These are phyloP conservation scores for Blastobotrys petasosporus DNA, from an alignment of 1,139 yeast species.

Conservation along the genomic window DNA sequence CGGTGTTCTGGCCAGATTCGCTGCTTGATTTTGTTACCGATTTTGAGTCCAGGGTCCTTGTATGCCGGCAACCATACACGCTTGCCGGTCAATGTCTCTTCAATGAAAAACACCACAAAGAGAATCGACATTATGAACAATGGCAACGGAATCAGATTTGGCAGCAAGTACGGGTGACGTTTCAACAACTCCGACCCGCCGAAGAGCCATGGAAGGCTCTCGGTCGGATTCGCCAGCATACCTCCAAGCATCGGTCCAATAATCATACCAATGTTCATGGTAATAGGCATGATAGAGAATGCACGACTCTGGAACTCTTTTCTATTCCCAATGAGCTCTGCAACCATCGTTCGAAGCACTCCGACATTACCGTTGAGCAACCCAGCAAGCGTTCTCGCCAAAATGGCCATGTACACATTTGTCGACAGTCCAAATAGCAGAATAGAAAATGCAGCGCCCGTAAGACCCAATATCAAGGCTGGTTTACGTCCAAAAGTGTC, in stretches of 20 bases:
- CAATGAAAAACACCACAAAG: constrained; percentile 45
- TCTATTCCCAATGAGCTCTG: constrained; percentile 47
- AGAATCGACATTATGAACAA: constrained; percentile 34
- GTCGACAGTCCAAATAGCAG: constrained; percentile 48
- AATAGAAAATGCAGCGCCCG: constrained; percentile 46
- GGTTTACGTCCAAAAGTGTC: constrained; percentile 51
- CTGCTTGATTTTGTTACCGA: constrained; percentile 20
- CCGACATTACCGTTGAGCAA: constrained; percentile 55
- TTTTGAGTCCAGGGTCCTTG: constrained; percentile 41
- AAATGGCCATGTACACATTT: constrained; percentile 45
- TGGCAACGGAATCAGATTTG: constrained; percentile 50
- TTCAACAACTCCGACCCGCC: constrained; percentile 30
- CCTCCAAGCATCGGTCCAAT: constrained; percentile 45
- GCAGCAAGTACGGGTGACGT: constrained; percentile 51
- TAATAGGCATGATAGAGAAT: constrained; percentile 51
- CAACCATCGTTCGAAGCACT: constrained; percentile 53
- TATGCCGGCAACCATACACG: constrained; percentile 44
- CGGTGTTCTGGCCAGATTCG: background rate
- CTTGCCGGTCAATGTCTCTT: constrained; percentile 48
- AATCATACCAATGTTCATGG: constrained; percentile 51
- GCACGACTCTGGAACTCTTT: constrained; percentile 56
- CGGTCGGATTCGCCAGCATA: constrained; percentile 34
- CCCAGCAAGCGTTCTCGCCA: constrained; percentile 49
- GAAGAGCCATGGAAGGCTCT: constrained; percentile 23
- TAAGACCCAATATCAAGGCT: constrained; percentile 44